Evolutionary conservation across 352 stramenopile species (phyloP), one percentile per base, ranked within the genome.

Genomic region (Stramenopiles sp.): DNA sequence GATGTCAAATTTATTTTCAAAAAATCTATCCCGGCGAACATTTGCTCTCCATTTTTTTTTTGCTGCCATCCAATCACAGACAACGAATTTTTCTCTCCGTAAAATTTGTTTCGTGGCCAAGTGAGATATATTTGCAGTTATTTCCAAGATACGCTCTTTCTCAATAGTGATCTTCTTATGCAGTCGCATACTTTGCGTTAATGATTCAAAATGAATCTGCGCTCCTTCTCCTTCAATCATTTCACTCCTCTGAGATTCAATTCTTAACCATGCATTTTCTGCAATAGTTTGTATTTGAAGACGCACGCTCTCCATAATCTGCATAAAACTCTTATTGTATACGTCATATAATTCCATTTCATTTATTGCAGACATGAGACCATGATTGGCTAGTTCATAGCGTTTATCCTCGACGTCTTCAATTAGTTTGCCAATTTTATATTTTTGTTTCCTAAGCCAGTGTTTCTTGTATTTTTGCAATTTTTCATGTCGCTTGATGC

Each of bases 31-130:
- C 8, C 8, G 30, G 4, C 71, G 30, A 4, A 78, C 71, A 33
- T 78, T 31, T 78, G 31, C 71, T 33, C 14, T 78, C 71, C 71
- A 78, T 33, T 78, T 78, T 33, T 33, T 78, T 14, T 78, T 78
- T 78, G 30, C 71, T 14, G 71, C 30, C 71, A 78, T 33, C 71
- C 71, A 78, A 31, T 78, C 71, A 14, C 30, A 33, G 14, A 78
- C 71, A 14, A 78, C 71, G 14, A 33, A 78, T 33, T 33, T 31
- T 33, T 78, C 71, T 78, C 71, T 31, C 30, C 30, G 1, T 78
- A 78, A 78, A 33, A 78, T 14, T 78, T 78, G 71, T 14, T 78
- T 14, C 30, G 71, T 14, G 14, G 71, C 4, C 8, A 31, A 14
- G 4, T 33, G 4, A 14, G 71, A 78, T 14, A 78, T 31, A 14